These are phyloP conservation scores for Solanum clarkiae DNA, from an alignment of 257 asterid genomes.

Conservation along the genomic window DNA sequence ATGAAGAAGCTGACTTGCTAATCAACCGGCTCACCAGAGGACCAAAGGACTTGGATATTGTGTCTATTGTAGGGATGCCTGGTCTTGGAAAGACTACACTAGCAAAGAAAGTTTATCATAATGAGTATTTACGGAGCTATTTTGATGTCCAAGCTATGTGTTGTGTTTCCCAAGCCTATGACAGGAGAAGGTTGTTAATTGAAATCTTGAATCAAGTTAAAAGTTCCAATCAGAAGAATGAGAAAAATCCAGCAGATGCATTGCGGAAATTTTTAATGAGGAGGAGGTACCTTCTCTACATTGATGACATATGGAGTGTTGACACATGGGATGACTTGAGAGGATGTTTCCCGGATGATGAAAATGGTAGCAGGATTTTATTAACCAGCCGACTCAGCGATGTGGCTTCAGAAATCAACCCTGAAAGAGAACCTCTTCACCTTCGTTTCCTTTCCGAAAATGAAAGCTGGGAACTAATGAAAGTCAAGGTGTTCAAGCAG, in stretches of 20 bases:
- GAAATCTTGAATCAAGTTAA: not conserved
- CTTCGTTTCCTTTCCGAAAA: not conserved
- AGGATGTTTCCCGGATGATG: not conserved
- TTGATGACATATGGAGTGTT: conserved; percentile 7
- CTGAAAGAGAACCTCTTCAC: not conserved
- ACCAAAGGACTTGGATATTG: not conserved
- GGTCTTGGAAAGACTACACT: conserved; percentile 4
- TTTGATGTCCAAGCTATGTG: not conserved
- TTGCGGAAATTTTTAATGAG: not conserved
- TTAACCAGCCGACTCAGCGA: not conserved
- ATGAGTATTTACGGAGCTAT: not conserved
- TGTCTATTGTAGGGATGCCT: conserved; percentile 8
- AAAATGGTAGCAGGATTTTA: not conserved
- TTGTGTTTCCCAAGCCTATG: not conserved
- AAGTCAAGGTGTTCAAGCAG: not conserved
- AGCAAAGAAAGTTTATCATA: not conserved
- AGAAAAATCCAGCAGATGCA: not conserved
- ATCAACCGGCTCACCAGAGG: not conserved
- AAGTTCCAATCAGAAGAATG: not conserved
- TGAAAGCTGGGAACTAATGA: conserved; percentile 7
- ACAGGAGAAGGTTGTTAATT: not conserved
- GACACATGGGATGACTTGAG: not conserved
- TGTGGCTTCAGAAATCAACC: not conserved
- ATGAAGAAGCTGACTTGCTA: not conserved
- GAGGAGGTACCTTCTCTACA: not conserved